Conservation (phyloP, 495 filamentous ascomycete species). For the Penicillium roqueforti region DNA sequence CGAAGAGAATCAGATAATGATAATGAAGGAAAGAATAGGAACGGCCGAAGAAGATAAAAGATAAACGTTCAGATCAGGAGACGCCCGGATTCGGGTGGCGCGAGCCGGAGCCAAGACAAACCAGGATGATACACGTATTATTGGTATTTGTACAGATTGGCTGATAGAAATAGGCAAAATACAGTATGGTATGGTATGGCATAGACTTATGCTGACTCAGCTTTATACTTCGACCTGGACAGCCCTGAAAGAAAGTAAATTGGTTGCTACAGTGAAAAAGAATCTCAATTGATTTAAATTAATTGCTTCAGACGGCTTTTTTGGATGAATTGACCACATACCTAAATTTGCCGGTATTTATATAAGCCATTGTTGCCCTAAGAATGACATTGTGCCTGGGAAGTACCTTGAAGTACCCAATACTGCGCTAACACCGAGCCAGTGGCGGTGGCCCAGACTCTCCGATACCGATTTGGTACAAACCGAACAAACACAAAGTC, state of each 20-base stretch:
- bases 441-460: slow-evolving; percentile 7
- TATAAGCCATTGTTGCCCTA: not conserved
- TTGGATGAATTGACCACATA: not conserved
- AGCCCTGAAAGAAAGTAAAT: not conserved
- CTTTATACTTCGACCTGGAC: not conserved
- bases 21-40: slow-evolving; percentile 6
- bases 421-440: not conserved
- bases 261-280: not conserved
- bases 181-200: slow-evolving; percentile 1
- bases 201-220: slow-evolving; percentile 4
- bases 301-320: not conserved
- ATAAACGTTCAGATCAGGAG: slow-evolving; percentile 19
- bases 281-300: not conserved
- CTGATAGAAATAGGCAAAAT: not conserved
- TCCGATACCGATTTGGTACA: slow-evolving; percentile 13
- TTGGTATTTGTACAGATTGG: not conserved
- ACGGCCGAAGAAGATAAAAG: slow-evolving; percentile 3
- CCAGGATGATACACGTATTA: too few relatives aligned
- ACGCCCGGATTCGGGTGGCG: slow-evolving; percentile 15
- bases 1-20: slow-evolving; percentile 7
- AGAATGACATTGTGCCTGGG: not conserved
- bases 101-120: slow-evolving; percentile 8
- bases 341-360: not conserved
- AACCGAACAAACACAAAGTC: slow-evolving; percentile 22
- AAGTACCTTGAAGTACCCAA: not conserved